Evolutionary conservation across 495 filamentous ascomycete species (phyloP).

Genomic region (Penicillium dipodomyicola): DNA sequence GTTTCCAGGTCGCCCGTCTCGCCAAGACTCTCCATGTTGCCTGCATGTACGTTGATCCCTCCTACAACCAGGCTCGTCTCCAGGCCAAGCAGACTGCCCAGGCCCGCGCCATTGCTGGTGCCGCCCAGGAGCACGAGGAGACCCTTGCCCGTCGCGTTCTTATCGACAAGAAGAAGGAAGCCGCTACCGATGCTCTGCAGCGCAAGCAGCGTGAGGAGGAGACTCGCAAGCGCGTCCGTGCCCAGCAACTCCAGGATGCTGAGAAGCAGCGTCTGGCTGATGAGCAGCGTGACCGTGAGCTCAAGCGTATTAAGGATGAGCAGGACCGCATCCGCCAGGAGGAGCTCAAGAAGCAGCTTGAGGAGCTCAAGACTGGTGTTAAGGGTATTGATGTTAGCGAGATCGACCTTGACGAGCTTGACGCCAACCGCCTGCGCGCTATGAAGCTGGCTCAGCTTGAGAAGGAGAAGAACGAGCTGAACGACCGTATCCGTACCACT

Average conservation of each 20-base stretch:
- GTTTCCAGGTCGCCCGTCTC: slow-evolving; percentile 86
- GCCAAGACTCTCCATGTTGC: slow-evolving; percentile 89
- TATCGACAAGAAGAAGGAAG: slow-evolving; percentile 95
- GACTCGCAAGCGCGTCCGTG: slow-evolving; percentile 73
- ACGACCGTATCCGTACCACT: slow-evolving; percentile 84
- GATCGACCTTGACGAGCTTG: slow-evolving; percentile 80
- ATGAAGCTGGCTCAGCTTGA: slow-evolving; percentile 95
- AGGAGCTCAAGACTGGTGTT: slow-evolving; percentile 84
- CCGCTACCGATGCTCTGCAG: slow-evolving; percentile 78
- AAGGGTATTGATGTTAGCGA: slow-evolving; percentile 76
- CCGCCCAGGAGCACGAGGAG: slow-evolving; percentile 88
- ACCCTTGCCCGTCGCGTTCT: slow-evolving; percentile 81
- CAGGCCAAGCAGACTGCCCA: slow-evolving; percentile 79
- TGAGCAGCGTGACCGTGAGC: slow-evolving; percentile 87
- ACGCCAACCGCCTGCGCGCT: slow-evolving; percentile 82
- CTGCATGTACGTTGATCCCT: slow-evolving; percentile 90
- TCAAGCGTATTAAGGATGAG: slow-evolving; percentile 83
- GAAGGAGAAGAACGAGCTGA: slow-evolving; percentile 93
- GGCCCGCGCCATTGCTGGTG: slow-evolving; percentile 75
- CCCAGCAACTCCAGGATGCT: slow-evolving; percentile 81
- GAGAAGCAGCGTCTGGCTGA: slow-evolving; percentile 83
- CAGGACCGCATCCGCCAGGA: slow-evolving; percentile 87
- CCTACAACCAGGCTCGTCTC: slow-evolving; percentile 73
- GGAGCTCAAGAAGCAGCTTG: slow-evolving; percentile 92
- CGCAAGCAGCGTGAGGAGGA: slow-evolving; percentile 91